Base-by-base conservation (phyloP, 495 filamentous ascomycete genomes). In the Aspergillus sparsus region DNA sequence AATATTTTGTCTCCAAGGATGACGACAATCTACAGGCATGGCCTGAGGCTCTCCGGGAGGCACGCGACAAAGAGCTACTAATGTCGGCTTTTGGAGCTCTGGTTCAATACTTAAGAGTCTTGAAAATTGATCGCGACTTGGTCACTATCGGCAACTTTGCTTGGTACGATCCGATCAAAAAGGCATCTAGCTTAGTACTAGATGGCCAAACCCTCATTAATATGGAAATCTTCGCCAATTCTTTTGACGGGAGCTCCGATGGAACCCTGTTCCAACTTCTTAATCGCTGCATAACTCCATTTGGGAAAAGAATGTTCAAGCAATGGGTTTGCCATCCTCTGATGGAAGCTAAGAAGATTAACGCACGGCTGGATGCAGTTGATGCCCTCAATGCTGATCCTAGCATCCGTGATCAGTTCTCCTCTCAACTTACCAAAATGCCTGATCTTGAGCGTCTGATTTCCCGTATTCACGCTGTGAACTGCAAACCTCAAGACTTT, bases 271-370 rank as follows among this genome's bases (percentile, higher is more conserved):
- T 97, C 77, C 82, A 82, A 12, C 84, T 98, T 42, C 80, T 99
- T 11, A 98, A 99, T 72, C 84, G 91, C 27, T 99, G 95, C 71
- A 88, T 97, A 57, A 97, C 95, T 1, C 93, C 95, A 0, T 99
- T 98, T 66, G 95, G 93, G 53, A 99, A 99, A 77, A 87, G 95
- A 5, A 89, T 94, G 74, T 93, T 98, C 73, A 87, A 92, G 41
- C 93, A 97, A 72, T 99, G 95, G 95, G 89, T 98, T 3, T 98
- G 94, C 75, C 95, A 98, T 66, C 95, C 95, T 0, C 80, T 99
- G 34, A 89, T 91, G 60, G 89, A 97, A 75, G 83, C 89, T 16
- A 74, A 81, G 18, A 90, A 87, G 73, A 97, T 98, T 78, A 95
- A 98, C 68, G 90, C 94, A 52, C 81, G 95, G n/a, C 76, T 99